Evolutionary conservation across 192 early-diverging fungal genomes (phyloP), one percentile per base, ranked within the genome.

Genomic region (Coemansia sp.): DNA sequence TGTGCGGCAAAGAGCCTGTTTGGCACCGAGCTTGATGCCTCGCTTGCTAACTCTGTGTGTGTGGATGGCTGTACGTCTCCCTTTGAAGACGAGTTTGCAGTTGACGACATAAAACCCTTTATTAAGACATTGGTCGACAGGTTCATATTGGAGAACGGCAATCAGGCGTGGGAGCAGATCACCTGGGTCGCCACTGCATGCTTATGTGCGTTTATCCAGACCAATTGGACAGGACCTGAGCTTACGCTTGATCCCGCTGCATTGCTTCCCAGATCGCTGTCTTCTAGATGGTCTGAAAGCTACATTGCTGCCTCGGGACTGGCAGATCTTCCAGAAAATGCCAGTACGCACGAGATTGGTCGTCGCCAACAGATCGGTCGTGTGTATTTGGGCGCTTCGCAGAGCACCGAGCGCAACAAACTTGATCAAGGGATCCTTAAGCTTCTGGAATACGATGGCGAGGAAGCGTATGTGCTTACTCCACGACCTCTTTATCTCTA

Each of bases 191-290:
- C 84, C 35, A 84, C 88, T 23, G 89, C 91, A 2, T 84, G 84
- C 33, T 81, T 98, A n/a, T 87, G 88, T 30, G 79, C 85, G 20
- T 98, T 98, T 81, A 66, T 95, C 20, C 94, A 98, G 79, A 79
- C 84, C 33, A 87, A 86, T 59, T 96, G 92, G 92, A 98, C 95
- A 1, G 95, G 95, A 5, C 95, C 95, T 7, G 67, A 79, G 7
- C 46, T 95, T 12, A 71, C 74, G 10, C 71, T 90, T 8, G 86
- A 90, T 59, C 71, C 87, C 0, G 71, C 75, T 16, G 67, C 83
- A 10, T 46, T 93, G 12, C 66, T 97, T 10, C 89, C 89, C 2
- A 46, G 28, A 10, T 13, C 57, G 21, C 46, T 76, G 34, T 63
- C 68, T 2, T 51, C 62, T 28, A 66, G 56, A 57, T 72, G 62